Base-by-base conservation (phyloP, 768 basidiomycete species). In the Leccinum uliginosum region DNA sequence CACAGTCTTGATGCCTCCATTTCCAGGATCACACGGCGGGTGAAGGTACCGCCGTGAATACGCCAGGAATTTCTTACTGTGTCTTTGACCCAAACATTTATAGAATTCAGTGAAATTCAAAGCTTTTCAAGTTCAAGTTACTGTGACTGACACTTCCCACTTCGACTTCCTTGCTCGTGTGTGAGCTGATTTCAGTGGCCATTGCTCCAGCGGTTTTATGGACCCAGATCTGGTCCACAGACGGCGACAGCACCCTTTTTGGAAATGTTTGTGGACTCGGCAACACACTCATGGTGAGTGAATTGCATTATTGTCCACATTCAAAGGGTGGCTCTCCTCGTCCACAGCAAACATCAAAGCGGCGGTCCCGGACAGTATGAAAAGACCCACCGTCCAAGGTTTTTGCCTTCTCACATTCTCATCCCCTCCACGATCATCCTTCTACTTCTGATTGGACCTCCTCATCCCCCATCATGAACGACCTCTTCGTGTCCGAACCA, bases 341-440 rank as follows among this genome's bases (percentile, higher is more conserved):
- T 45, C 55, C 57, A 62, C 56, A 62, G 46, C 30, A 53, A 45
- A n/a, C 45, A 23, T 59, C 57, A 62, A 57, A 58, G 58, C 55
- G 32, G 27, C 53, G 17, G 35, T 38, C 7, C 11, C 14, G 3
- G 26, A 6, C 44, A 44, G n/a, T 32, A 67, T 69, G 64, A 62
- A 59, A 59, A 58, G 47, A 9, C 11, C 14, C 8, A 19, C 7
- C 21, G 10, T 34, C 3, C 10, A 10, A 45, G 1, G 8, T 17
- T 32, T 34, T 40, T 12, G 2, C 19, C 19, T 23, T 44, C 53
- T 4, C 47, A 12, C 24, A 17, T 14, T 21, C 12, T 0, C 55
- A 46, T 10, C 24, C 32, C 1, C 23, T 29, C 11, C 27, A 6
- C 30, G 5, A 32, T 14, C 0, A 32, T 32, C 30, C 14, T 24